phyloP scores from a whole-genome alignment of 2,329 filamentous ascomycete genomes.

The Diplodia sapinea region DNA sequence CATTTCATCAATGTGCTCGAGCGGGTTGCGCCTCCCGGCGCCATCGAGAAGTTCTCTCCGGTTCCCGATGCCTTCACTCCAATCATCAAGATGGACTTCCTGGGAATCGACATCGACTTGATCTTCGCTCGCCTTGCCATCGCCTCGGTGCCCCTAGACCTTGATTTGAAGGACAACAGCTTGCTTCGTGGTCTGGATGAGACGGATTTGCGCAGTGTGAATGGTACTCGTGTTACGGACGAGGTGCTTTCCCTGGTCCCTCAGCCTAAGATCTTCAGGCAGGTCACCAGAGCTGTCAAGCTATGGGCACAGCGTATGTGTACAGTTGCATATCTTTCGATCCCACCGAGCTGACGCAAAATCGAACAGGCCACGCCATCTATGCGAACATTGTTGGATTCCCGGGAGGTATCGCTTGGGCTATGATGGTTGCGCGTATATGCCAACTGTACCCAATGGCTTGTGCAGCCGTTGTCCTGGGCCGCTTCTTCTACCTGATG shows the following conservation, averaged over 20 bases:
- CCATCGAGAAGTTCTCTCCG: constrained; percentile 81
- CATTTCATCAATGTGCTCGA: constrained; percentile 82
- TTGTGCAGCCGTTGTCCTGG: constrained; percentile 83
- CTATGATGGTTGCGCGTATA: constrained; percentile 93
- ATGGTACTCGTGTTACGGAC: constrained; percentile 92
- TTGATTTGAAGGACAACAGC: constrained; percentile 81
- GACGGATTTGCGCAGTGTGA: constrained; percentile 83
- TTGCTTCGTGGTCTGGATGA: constrained; percentile 87
- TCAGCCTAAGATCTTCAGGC: constrained; percentile 85
- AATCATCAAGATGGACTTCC: constrained; percentile 95
- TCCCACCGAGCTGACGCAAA: constrained; percentile 32
- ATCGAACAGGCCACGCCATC: constrained; percentile 61
- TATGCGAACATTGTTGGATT: constrained; percentile 97
- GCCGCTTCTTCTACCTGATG: constrained; percentile 94
- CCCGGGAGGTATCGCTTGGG: constrained; percentile 96
- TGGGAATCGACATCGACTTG: constrained; percentile 90
- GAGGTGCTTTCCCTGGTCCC: constrained; percentile 90
- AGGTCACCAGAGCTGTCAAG: constrained; percentile 90
- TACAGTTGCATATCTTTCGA: constrained; percentile 34
- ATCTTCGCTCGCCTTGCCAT: constrained; percentile 63
- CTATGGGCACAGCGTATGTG: constrained; percentile 80
- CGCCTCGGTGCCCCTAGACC: constrained; percentile 57
- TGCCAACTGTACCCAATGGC: constrained; percentile 97
- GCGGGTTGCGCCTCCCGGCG: constrained; percentile 74
- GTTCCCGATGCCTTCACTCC: constrained; percentile 93